Conservation (phyloP, 2,329 filamentous ascomycete genomes). For the Huntiella decipiens region DNA sequence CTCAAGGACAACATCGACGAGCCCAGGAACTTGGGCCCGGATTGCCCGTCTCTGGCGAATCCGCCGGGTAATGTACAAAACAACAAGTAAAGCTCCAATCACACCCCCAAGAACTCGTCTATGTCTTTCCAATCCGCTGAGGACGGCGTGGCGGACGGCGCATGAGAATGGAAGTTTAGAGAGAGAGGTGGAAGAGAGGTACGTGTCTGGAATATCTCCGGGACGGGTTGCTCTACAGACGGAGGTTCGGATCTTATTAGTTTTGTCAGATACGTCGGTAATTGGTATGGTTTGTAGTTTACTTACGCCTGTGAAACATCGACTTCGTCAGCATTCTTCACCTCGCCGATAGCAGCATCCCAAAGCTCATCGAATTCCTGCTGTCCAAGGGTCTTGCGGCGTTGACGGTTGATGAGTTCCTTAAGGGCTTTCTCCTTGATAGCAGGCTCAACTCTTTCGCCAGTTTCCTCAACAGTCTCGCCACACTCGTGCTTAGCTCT, state of each 20-base stretch:
- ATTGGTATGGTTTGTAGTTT: neutral
- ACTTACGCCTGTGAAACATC: constrained; percentile 37
- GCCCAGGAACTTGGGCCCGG: constrained; percentile 54
- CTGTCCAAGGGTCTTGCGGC: constrained; percentile 65
- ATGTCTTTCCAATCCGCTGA: constrained; percentile 70
- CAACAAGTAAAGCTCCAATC: constrained; percentile 27
- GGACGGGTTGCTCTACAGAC: constrained; percentile 52
- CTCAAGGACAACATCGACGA: constrained; percentile 72
- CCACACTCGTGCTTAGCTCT: constrained; percentile 85
- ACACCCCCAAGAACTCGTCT: constrained; percentile 61
- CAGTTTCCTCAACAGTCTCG: constrained; percentile 42
- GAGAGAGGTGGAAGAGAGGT: constrained; percentile 73
- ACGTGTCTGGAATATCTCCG: constrained; percentile 39
- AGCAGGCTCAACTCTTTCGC: constrained; percentile 36
- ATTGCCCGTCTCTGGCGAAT: constrained; percentile 45
- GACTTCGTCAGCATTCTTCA: constrained; percentile 43
- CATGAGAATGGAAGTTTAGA: constrained; percentile 76
- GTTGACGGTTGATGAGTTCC: constrained; percentile 52
- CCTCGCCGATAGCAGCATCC: constrained; percentile 53
- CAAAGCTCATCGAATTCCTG: constrained; percentile 86
- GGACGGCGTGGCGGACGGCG: constrained; percentile 57
- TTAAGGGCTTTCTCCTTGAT: constrained; percentile 58
- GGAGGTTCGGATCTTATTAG: constrained; percentile 71
- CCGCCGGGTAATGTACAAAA: constrained; percentile 44
- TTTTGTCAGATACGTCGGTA: constrained; percentile 29